Evolutionary conservation across 2,329 filamentous ascomycete genomes (phyloP).

Genomic region (Chaetomiaceae sp.): DNA sequence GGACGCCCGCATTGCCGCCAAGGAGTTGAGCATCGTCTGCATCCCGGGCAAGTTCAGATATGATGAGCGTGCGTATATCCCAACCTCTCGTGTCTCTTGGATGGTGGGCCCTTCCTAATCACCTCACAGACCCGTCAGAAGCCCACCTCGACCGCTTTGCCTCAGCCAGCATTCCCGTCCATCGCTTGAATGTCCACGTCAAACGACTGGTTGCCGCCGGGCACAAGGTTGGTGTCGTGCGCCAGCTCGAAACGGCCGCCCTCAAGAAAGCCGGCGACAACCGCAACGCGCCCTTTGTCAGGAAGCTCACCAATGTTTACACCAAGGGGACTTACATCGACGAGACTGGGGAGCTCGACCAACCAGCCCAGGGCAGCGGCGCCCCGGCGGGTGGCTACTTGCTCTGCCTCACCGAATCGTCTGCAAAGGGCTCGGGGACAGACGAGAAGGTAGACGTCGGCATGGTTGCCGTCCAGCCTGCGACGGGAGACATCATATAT

Average conservation of each 20-base stretch:
- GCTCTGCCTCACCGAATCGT: slow-evolving; percentile 83
- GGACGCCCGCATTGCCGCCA: slow-evolving; percentile 82
- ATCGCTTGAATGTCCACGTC: slow-evolving; percentile 86
- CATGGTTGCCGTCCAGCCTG: slow-evolving; percentile 88
- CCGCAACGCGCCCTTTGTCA: slow-evolving; percentile 82
- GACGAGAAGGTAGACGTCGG: slow-evolving; percentile 93
- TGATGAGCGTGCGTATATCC: slow-evolving; percentile 64
- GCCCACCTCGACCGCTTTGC: slow-evolving; percentile 89
- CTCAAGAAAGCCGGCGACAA: slow-evolving; percentile 95
- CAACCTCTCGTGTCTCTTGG: neutral
- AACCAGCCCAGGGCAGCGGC: slow-evolving; percentile 36
- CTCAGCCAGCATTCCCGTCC: slow-evolving; percentile 91
- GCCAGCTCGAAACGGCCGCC: slow-evolving; percentile 91
- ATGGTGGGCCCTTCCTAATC: slow-evolving; percentile 19
- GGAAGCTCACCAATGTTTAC: slow-evolving; percentile 93
- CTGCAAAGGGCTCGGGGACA: slow-evolving; percentile 71
- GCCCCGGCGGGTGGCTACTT: slow-evolving; percentile 74
- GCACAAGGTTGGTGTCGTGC: slow-evolving; percentile 91
- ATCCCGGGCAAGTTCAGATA: slow-evolving; percentile 94
- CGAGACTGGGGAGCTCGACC: slow-evolving; percentile 76
- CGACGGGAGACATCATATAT: slow-evolving; percentile 92
- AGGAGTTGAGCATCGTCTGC: slow-evolving; percentile 89
- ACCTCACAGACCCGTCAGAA: slow-evolving; percentile 68
- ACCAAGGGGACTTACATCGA: slow-evolving; percentile 98
- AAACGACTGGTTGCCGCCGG: slow-evolving; percentile 89